Base-by-base conservation (phyloP, 495 filamentous ascomycete genomes). In the Neurospora sp. region DNA sequence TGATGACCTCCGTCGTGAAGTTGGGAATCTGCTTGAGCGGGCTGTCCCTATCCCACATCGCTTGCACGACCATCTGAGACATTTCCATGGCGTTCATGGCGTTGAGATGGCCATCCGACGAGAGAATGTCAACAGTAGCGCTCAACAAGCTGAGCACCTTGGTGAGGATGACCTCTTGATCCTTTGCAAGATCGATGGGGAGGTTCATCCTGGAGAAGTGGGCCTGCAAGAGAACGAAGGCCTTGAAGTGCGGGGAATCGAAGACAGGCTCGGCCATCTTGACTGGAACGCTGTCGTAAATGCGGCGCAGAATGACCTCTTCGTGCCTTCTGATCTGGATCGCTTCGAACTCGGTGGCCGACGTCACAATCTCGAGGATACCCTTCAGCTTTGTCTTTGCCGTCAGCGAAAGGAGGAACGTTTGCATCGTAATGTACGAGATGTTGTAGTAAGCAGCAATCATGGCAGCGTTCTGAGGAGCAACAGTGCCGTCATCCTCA, bases 371-470 rank as follows among this genome's bases (percentile, higher is more conserved):
- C 80, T 99, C 96, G 70, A 99, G 84, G 40, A 99, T 96, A 49
- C 92, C 93, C 86, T 98, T 98, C 73, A 98, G 88, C 84, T 97
- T 98, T 5, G 93, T 97, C 73, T 91, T 92, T 54, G 88, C 90
- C 3, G 87, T 93, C 39, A 99, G 86, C 31, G 96, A 98, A n/a
- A 98, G 86, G n/a, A 98, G 85, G 87, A 98, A 97, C 5, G 96
- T 99, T 83, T 99, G 95, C 96, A 98, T 98, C 31, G 96, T 99
- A 82, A 97, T 92, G 84, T 98, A 97, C 20, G 96, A 98, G 75
- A 99, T 97, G 81, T 98, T 98, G 88, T 98, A 99, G 84, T 98
- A 98, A 3, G 96, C 94, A 8, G 93, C 94, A 79, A 99, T 98
- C 93, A 96, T 97, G 44, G 95, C 95, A 1, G 96, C 92, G 77